Conservation (phyloP, 2,329 filamentous ascomycete genomes). For the Bipolaris victoriae region DNA sequence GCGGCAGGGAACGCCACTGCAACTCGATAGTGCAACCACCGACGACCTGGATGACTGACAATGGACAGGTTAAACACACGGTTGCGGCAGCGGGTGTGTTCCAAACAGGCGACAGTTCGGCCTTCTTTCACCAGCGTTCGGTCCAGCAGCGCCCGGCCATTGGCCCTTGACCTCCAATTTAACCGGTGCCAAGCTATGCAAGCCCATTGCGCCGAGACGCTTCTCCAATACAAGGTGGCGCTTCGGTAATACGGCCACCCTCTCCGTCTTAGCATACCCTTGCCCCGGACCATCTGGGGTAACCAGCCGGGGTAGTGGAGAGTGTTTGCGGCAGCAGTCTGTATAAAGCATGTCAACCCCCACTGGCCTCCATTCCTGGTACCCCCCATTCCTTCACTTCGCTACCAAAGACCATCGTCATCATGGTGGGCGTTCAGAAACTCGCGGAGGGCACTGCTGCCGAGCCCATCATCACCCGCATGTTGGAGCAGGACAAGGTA, state of each 20-base stretch:
- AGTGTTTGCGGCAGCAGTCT: constrained; percentile 1
- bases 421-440: constrained; percentile 32
- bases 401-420: constrained; percentile 24
- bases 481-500: constrained; percentile 51
- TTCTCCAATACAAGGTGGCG: constrained; percentile 26
- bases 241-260: constrained; percentile 36
- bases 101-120: constrained; percentile 12
- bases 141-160: constrained; percentile 22
- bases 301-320: constrained; percentile 28
- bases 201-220: constrained; percentile 30
- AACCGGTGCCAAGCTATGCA: constrained; percentile 32
- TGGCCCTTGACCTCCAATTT: constrained; percentile 29
- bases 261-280: constrained; percentile 30
- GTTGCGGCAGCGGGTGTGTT: constrained; percentile 2
- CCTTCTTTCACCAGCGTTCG: constrained; percentile 19
- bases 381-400: constrained; percentile 10
- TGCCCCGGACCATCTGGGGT: constrained; percentile 31
- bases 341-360: constrained; percentile 34
- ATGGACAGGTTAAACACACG: constrained; percentile 17
- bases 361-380: constrained; percentile 16
- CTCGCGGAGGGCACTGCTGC: constrained; percentile 34
- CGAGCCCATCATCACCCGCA: constrained; percentile 53
- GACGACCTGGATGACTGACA: constrained; percentile 5
- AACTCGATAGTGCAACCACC: constrained; percentile 24
- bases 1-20: constrained; percentile 4